Percentiles rank a stretch among this genome's conserved stretches.
Conservation (phyloP, 129 eudicot species). For the Rutidosis leptorrhynchoides region DNA sequence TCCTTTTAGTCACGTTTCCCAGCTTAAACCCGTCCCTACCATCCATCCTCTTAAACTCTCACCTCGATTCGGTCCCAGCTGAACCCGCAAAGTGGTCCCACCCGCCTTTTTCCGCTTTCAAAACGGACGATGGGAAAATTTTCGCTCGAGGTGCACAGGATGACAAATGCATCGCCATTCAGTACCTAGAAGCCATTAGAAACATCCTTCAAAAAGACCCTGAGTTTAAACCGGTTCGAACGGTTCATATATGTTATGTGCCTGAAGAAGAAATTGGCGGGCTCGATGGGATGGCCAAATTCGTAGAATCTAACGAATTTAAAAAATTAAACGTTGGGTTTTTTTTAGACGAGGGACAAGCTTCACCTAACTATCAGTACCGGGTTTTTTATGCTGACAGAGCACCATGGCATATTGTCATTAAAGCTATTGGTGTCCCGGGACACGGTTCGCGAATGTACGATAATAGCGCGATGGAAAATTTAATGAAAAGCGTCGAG, state of each 20-base stretch:
- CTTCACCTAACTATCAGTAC: slow-evolving; percentile 50
- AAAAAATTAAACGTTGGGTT: slow-evolving; percentile 65
- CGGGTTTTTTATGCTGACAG: slow-evolving; percentile 85
- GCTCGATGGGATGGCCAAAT: slow-evolving; percentile 62
- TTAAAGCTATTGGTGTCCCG: slow-evolving; percentile 69
- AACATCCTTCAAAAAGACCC: slow-evolving; percentile 26
- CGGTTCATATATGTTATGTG: slow-evolving; percentile 55
- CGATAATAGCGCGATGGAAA: slow-evolving; percentile 86
- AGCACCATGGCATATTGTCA: slow-evolving; percentile 73
- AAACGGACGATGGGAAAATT: slow-evolving; percentile 52
- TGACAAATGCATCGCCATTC: slow-evolving; percentile 84
- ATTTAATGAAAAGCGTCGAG: slow-evolving; percentile 77
- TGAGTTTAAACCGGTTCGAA: slow-evolving; percentile 43
- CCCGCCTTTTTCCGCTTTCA: slow-evolving; percentile 66
- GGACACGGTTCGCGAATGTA: slow-evolving; percentile 85
- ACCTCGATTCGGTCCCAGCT: slow-evolving; percentile 92
- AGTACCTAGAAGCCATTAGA: slow-evolving; percentile 75
- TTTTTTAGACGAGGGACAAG: slow-evolving; percentile 87
- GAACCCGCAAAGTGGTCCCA: slow-evolving; percentile 71
- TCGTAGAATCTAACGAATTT: slow-evolving; percentile 55
- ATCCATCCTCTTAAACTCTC: slow-evolving; percentile 78
- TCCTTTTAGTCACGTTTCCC: slow-evolving; percentile 60
- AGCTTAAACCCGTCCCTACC: slow-evolving; percentile 67
- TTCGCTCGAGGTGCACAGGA: slow-evolving; percentile 90
- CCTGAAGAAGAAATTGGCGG: slow-evolving; percentile 94